Evolutionary conservation across 1,139 yeast species (phyloP), one percentile per base, ranked within the genome.

Genomic region (Lodderomyces pseudojiufengensis): DNA sequence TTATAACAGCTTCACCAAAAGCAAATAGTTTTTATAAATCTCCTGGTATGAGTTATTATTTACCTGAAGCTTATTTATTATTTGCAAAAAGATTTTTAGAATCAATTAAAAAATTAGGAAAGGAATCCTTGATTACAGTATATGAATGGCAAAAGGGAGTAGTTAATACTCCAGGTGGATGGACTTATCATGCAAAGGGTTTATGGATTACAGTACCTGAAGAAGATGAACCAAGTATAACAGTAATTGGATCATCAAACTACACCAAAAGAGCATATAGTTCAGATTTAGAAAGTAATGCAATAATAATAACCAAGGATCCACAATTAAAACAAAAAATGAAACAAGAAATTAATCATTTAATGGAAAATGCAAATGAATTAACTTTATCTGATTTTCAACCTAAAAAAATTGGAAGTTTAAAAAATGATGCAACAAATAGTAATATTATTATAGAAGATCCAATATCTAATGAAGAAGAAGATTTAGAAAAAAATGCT

Each of bases 181-280:
- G 98, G 98, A 86, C 97, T 0, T 92, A 92, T 57, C 99, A 92
- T 54, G 98, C 98, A n/a, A 92, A 92, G 55, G 99, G 99, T 1
- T 65, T 88, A 11, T 92, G 98, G 98, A 63, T 86, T 1, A 71
- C 79, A 6, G 73, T 74, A 6, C 84, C 88, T 0, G 69, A 64
- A 6, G 81, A 77, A 39, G 48, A 50, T 0, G 52, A 62, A 21
- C 96, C 96, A 2, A 71, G 82, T 29, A 65, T 86, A 18, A 84
- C 97, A 0, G 78, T 90, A 3, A 72, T 92, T 38, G 98, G 98
- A 1, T 86, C 96, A 1, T 87, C 97, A 0, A 92, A 92, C 56
- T 92, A 88, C 55, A 94, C 98, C 0, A 78, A 84, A 45, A 70
- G 99, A 42, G 90, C 97, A 0, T 92, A 92, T 52, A 73, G 84